phyloP scores from a whole-genome alignment of 805 yeast genomes.

The Hemisphaericaspora nanyangensis region DNA sequence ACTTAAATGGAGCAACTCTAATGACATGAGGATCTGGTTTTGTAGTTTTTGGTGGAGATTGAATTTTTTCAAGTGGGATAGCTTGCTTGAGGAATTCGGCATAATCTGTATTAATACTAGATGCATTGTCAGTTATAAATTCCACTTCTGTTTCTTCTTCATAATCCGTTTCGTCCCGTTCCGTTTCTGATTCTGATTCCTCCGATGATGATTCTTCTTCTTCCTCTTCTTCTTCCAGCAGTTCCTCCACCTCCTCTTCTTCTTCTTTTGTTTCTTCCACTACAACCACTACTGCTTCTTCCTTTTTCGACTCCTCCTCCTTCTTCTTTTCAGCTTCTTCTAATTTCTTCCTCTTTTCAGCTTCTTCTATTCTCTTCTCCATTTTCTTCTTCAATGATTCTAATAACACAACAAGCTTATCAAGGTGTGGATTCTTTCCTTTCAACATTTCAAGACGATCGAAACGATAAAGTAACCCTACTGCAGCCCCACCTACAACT shows the following conservation, averaged over 20 bases:
- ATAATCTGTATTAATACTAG: no score
- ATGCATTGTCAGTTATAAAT: no score
- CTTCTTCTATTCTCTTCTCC: no score
- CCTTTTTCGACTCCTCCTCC: not conserved
- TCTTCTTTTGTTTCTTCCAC: not conserved
- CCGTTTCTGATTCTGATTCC: constrained; percentile 1
- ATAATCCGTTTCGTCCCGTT: not conserved
- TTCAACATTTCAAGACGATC: not conserved
- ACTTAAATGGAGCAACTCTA: constrained; percentile 8
- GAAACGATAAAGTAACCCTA: constrained; percentile 1
- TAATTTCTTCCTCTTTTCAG: no score
- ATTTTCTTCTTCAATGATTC: no score
- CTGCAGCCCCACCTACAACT: not conserved
- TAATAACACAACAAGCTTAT: not conserved
- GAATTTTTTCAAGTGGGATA: no score
- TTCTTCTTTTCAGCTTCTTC: not conserved
- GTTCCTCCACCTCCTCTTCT: not conserved
- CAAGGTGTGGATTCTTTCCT: not conserved
- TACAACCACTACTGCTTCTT: not conserved
- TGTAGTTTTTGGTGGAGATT: not conserved
- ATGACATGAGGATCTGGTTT: not conserved
- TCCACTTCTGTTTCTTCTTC: not conserved
- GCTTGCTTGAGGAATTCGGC: no score
- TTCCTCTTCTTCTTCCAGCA: not conserved
- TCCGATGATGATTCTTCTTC: not conserved